Conservation (phyloP, 331 rosid genomes). For the Acacia pycnantha region DNA sequence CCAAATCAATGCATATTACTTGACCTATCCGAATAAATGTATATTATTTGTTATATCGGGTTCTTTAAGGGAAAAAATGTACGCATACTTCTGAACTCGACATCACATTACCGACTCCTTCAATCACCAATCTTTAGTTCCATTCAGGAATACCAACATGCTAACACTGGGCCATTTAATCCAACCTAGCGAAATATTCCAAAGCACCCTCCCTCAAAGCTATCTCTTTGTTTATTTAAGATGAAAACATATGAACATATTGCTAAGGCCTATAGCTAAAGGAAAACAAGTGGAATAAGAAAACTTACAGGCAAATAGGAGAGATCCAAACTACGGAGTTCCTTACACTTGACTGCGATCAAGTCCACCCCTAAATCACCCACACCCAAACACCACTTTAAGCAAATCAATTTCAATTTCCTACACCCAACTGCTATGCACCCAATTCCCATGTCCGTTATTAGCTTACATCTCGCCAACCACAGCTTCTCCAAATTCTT, state of each 20-base stretch:
- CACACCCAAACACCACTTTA: conserved; percentile 87
- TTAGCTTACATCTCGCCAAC: conserved; percentile 71
- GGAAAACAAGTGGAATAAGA: neutral
- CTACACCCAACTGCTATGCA: conserved; percentile 91
- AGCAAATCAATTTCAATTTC: conserved; percentile 60
- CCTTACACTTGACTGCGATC: conserved; percentile 82
- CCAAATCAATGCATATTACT: neutral
- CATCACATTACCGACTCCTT: neutral
- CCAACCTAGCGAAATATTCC: neutral
- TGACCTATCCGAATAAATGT: neutral
- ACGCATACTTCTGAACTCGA: neutral
- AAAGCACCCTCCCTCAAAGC: neutral
- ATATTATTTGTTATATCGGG: neutral
- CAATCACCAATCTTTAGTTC: neutral
- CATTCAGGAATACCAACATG: conserved; percentile 5
- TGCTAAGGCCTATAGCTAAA: neutral
- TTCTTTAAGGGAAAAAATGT: neutral
- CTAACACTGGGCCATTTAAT: neutral
- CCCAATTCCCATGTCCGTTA: conserved; percentile 93
- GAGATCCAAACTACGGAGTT: conserved; percentile 71
- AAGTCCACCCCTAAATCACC: conserved; percentile 87
- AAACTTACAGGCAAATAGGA: conserved; percentile 78
- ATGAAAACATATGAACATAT: neutral
- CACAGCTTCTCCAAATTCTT: conserved; percentile 70
- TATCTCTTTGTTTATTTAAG: conserved; percentile 14